phyloP scores from a whole-genome alignment of 2,329 filamentous ascomycete genomes.

The Pyrenophora teres region DNA sequence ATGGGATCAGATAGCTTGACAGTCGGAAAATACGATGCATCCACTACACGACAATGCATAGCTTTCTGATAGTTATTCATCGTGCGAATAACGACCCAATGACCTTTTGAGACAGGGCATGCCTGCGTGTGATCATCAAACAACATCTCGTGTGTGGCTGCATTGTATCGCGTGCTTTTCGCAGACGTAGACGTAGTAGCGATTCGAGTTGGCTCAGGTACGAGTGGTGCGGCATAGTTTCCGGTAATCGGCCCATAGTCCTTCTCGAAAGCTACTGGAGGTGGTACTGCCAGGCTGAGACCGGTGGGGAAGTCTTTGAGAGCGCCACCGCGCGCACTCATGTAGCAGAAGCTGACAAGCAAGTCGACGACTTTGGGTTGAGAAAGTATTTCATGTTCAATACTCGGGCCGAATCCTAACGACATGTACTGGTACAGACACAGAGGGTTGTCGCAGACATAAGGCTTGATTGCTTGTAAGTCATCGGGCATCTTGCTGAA shows the following conservation, averaged over 20 bases:
- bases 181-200: neutral
- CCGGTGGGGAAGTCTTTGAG: slow-evolving; percentile 63
- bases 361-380: slow-evolving; percentile 85
- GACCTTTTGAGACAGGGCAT: slow-evolving; percentile 52
- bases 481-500: slow-evolving; percentile 68
- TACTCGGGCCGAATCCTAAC: slow-evolving; percentile 80
- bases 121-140: slow-evolving; percentile 40
- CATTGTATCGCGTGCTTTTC: slow-evolving; percentile 41
- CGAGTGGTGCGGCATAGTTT: neutral
- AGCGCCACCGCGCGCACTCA: slow-evolving; percentile 52
- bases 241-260: slow-evolving; percentile 14
- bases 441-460: slow-evolving; percentile 73
- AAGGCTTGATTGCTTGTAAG: slow-evolving; percentile 73
- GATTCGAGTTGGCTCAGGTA: too few species aligned
- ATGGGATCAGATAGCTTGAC: slow-evolving; percentile 43
- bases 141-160: slow-evolving; percentile 49
- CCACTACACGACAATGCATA: slow-evolving; percentile 57
- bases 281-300: slow-evolving; percentile 60
- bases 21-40: slow-evolving; percentile 52
- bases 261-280: slow-evolving; percentile 22
- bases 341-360: slow-evolving; percentile 80
- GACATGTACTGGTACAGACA: slow-evolving; percentile 89
- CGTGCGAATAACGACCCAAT: slow-evolving; percentile 57
- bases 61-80: slow-evolving; percentile 17
- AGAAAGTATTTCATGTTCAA: slow-evolving; percentile 80